phyloP scores from a whole-genome alignment of 2,329 filamentous ascomycete species.

The Clarireedia sp. region DNA sequence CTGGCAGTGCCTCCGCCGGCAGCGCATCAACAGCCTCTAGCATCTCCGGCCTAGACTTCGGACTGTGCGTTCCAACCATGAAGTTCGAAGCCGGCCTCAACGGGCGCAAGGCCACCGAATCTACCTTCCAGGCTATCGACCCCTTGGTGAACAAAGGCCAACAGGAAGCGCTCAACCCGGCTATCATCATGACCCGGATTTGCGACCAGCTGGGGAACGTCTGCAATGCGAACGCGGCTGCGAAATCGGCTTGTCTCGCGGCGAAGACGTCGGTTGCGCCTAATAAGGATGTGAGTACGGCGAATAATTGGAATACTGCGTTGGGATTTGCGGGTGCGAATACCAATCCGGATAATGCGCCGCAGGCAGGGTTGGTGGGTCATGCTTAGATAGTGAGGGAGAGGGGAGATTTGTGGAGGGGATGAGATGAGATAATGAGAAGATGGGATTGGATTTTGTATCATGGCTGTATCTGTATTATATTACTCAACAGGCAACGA shows the following conservation, averaged over 20 bases:
- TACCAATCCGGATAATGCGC: slow-evolving; percentile 27
- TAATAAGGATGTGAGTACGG: slow-evolving; percentile 40
- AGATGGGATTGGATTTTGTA: background rate
- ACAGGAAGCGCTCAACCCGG: slow-evolving; percentile 61
- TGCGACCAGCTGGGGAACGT: slow-evolving; percentile 62
- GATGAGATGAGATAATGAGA: background rate
- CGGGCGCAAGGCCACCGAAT: slow-evolving; percentile 46
- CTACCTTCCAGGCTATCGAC: slow-evolving; percentile 62
- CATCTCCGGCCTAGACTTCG: slow-evolving; percentile 38
- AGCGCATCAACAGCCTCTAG: slow-evolving; percentile 23
- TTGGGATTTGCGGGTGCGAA: slow-evolving; percentile 31
- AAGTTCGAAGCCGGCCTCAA: slow-evolving; percentile 48
- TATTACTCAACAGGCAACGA: too few species aligned
- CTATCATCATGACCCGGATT: slow-evolving; percentile 67
- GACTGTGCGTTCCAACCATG: slow-evolving; percentile 42
- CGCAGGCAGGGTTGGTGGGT: slow-evolving; percentile 24
- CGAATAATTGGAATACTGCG: slow-evolving; percentile 35
- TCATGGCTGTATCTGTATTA: too few species aligned
- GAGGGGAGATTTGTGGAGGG: too few species aligned
- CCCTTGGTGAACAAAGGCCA: slow-evolving; percentile 52
- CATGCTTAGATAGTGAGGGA: slow-evolving; percentile 15
- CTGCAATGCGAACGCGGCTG: slow-evolving; percentile 54
- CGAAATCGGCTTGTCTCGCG: slow-evolving; percentile 42
- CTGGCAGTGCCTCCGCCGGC: slow-evolving; percentile 14
- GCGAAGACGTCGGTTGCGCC: slow-evolving; percentile 46